These are phyloP conservation scores for Neurospora sp. DNA, from an alignment of 495 filamentous ascomycete genomes.

Conservation along the genomic window DNA sequence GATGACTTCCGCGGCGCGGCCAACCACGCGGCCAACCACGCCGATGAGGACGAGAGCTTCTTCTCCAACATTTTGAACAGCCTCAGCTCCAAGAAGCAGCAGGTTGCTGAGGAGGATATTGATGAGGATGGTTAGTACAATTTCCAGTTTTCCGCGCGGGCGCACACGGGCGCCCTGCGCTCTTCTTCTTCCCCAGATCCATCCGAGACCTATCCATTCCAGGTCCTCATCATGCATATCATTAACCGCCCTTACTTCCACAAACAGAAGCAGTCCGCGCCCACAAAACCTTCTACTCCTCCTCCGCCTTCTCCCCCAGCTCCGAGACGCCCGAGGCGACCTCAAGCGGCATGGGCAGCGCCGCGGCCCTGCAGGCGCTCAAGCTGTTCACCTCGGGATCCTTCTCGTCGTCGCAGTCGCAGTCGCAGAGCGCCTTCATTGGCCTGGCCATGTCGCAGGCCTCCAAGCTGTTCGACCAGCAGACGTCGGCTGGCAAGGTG, in stretches of 20 bases:
- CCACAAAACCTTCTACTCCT: constrained; percentile 44
- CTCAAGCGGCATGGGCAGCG: constrained; percentile 40
- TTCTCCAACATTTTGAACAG: constrained; percentile 41
- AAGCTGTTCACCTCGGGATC: constrained; percentile 48
- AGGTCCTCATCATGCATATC: neutral
- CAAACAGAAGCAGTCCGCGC: constrained; percentile 37
- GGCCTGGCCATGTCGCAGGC: constrained; percentile 45
- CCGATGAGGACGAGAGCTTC: constrained; percentile 40
- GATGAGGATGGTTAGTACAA: constrained; percentile 42
- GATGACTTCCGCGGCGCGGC: constrained; percentile 41
- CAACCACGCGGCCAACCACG: constrained; percentile 41
- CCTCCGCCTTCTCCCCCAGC: neutral
- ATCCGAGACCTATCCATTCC: neutral
- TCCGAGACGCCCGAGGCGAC: constrained; percentile 18
- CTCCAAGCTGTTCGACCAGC: constrained; percentile 42
- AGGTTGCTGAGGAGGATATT: constrained; percentile 41
- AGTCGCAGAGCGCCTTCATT: constrained; percentile 36
- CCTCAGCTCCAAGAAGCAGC: constrained; percentile 39
- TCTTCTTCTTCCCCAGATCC: neutral
- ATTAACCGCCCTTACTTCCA: neutral
- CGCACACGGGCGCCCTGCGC: too few species aligned
- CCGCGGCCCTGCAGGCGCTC: constrained; percentile 58
- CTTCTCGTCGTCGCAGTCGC: constrained; percentile 13
- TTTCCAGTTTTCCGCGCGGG: neutral
- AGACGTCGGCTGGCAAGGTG: constrained; percentile 37